Evolutionary conservation across 805 yeast genomes (phyloP).

Genomic region (Candida pseudofarinosa): DNA sequence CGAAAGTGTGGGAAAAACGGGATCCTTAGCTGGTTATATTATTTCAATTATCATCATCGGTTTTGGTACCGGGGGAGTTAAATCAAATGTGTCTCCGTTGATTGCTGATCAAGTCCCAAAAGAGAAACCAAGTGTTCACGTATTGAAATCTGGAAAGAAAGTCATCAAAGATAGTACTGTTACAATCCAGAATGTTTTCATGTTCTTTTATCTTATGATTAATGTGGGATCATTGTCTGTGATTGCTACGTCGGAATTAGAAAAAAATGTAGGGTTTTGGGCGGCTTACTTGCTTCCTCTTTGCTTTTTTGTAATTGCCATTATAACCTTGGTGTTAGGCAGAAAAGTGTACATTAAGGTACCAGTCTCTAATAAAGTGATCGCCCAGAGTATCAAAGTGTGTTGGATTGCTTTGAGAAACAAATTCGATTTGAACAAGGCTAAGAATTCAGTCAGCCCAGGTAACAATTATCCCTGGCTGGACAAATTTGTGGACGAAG

Average conservation of each 20-base stretch:
- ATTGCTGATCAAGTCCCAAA: constrained; percentile 60
- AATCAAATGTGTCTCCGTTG: constrained; percentile 69
- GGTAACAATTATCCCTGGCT: constrained; percentile 52
- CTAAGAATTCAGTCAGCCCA: constrained; percentile 55
- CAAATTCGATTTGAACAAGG: constrained; percentile 47
- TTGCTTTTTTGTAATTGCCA: constrained; percentile 51
- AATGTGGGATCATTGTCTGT: constrained; percentile 73
- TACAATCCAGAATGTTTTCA: constrained; percentile 69
- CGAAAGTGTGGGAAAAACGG: constrained; percentile 48
- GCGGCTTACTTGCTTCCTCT: constrained; percentile 73
- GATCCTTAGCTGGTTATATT: constrained; percentile 62
- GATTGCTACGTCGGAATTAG: constrained; percentile 73
- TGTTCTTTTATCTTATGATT: constrained; percentile 72
- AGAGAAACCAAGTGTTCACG: constrained; percentile 34
- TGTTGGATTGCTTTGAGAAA: constrained; percentile 42
- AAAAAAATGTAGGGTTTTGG: constrained; percentile 62
- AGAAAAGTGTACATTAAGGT: constrained; percentile 52
- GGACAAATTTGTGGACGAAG: constrained; percentile 72
- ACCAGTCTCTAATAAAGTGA: constrained; percentile 59
- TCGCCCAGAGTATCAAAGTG: constrained; percentile 48
- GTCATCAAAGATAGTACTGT: constrained; percentile 57
- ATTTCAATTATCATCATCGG: constrained; percentile 60
- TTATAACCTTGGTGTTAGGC: constrained; percentile 51
- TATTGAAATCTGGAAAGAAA: constrained; percentile 36
- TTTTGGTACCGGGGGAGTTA: constrained; percentile 77